phyloP scores from a whole-genome alignment of 495 filamentous ascomycete genomes.

The Hamigera avellanea region DNA sequence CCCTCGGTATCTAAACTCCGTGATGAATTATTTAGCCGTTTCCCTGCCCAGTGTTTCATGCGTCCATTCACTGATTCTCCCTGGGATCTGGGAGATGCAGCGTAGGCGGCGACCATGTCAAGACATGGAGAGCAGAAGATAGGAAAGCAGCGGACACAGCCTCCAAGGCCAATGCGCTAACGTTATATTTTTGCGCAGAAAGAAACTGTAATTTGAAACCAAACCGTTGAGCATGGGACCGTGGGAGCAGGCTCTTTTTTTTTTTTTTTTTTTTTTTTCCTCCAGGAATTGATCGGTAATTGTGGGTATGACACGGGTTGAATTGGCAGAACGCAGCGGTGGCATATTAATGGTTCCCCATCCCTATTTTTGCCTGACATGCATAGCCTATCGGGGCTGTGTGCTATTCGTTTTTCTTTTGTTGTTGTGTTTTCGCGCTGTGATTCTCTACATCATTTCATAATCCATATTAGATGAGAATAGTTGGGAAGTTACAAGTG shows the following conservation, averaged over 20 bases:
- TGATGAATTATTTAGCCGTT: not conserved
- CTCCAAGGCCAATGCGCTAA: constrained; percentile 5
- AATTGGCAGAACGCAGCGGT: no score
- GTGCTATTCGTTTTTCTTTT: constrained; percentile 25
- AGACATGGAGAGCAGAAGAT: not conserved
- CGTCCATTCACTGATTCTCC: not conserved
- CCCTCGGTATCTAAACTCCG: constrained; percentile 70
- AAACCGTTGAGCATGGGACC: no score
- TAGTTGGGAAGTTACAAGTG: no score
- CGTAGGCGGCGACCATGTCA: no score
- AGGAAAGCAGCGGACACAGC: constrained; percentile 12
- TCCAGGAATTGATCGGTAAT: no score
- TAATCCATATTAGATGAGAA: no score
- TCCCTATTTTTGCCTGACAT: no score
- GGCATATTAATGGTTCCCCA: no score
- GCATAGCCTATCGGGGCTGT: no score
- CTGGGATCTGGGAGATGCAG: not conserved
- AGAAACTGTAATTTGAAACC: no score
- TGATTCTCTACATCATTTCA: constrained; percentile 20
- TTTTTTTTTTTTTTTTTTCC: no score
- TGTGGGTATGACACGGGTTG: no score
- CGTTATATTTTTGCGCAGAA: constrained; percentile 7
- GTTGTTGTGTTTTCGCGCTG: constrained; percentile 26
- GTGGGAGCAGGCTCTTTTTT: not conserved
- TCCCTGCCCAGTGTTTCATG: not conserved